These are phyloP conservation scores for Lentinula sp. DNA, from an alignment of 768 basidiomycete species.

Conservation along the genomic window DNA sequence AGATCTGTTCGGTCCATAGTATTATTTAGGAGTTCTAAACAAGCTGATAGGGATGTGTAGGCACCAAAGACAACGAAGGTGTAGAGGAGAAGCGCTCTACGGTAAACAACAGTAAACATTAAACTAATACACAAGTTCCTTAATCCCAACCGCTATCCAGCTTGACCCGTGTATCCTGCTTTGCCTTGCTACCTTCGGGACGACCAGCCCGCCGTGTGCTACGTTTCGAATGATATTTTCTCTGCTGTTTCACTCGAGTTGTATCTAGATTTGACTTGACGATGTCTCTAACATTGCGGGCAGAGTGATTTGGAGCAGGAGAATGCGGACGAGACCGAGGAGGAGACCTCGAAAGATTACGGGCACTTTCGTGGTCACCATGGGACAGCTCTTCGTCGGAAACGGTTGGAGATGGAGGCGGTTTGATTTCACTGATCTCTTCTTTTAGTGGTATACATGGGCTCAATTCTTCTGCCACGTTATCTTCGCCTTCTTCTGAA, in stretches of 20 bases:
- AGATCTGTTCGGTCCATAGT: slow-evolving; percentile 67
- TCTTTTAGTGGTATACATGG: slow-evolving; percentile 18
- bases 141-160: slow-evolving; percentile 62
- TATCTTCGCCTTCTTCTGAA: slow-evolving; percentile 18
- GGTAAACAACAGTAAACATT: background rate
- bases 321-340: slow-evolving; percentile 44
- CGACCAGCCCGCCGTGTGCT: slow-evolving; percentile 57
- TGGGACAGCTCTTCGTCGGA: slow-evolving; percentile 2
- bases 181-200: slow-evolving; percentile 79
- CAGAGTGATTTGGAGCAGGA: slow-evolving; percentile 30
- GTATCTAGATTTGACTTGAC: slow-evolving; percentile 60
- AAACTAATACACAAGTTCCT: background rate
- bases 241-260: slow-evolving; percentile 53
- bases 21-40: background rate
- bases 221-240: slow-evolving; percentile 76
- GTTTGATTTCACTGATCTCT: slow-evolving; percentile 8
- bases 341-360: slow-evolving; percentile 41
- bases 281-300: slow-evolving; percentile 46
- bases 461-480: slow-evolving; percentile 31
- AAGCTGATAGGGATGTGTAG: background rate
- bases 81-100: background rate
- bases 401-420: background rate
- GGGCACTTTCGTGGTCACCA: slow-evolving; percentile 7
- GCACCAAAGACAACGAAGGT: too few relatives aligned
- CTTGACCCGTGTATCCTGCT: slow-evolving; percentile 65